Base-by-base conservation (phyloP, 2,329 filamentous ascomycete species). In the Teratosphaeria epicoccoides region DNA sequence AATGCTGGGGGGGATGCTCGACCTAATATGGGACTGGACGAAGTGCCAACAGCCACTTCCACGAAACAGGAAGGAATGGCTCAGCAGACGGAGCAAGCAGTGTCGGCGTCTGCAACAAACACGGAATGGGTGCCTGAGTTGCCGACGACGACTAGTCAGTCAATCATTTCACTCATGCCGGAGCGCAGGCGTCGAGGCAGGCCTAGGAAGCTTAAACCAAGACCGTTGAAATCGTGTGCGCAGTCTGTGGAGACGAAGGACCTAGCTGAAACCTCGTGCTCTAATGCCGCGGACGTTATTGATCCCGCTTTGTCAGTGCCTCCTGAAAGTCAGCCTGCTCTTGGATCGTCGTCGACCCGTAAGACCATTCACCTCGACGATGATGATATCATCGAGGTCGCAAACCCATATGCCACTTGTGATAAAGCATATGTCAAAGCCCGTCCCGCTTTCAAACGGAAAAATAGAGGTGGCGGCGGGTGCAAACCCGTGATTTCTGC, bases 401-500 rank as follows among this genome's bases (percentile, higher is more conserved):
- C 33, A 17, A 2, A 17, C 4, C 20, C 33, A 40, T 17, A 17
- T 17, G 62, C 63, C 26, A 67, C 64, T 22, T 67, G 63, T 50
- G 62, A 61, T 28, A 62, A 59, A 46, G 56, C 58, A 17, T 61
- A 65, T 53, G 61, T 55, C 17, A 52, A 58, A 17, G 53, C 57
- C 20, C 63, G 65, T 55, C 64, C 64, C 5, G 58, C 63, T 44
- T 58, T 63, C 48, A 55, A 59, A 44, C 66, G 62, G 61, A 55
- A 65, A 26, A 63, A 67, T 55, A 62, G 64, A 43, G 64, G 64
- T 29, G 59, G 65, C 57, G 64, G 64, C 17, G 59, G 64, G 44
- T 67, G 64, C 47, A 50, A 59, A 17, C 63, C 50, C 33, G 49
- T 9, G 51, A 45, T 43, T 26, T 52, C 4, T 14, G 28, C n/a